Conservation (phyloP, 2,329 filamentous ascomycete species). For the Ophiognomonia clavigignenti-juglandacearum region DNA sequence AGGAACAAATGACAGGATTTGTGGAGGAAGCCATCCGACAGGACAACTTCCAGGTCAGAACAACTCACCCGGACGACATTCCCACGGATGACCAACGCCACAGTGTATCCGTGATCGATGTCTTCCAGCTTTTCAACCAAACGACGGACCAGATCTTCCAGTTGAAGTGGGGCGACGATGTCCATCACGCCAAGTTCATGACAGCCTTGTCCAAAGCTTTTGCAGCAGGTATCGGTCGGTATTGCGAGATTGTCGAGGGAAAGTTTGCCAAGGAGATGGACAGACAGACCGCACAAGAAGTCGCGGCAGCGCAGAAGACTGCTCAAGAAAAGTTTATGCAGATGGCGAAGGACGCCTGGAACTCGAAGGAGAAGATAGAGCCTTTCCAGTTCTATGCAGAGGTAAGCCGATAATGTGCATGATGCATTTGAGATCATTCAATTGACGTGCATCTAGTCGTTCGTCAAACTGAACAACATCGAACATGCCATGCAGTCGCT, state of each 20-base stretch:
- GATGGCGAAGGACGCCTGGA: conserved; percentile 89
- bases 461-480: conserved; percentile 97
- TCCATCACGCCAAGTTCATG: conserved; percentile 96
- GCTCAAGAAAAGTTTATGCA: conserved; percentile 91
- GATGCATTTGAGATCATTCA: conserved; percentile 4
- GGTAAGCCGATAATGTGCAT: conserved; percentile 44
- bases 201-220: conserved; percentile 84
- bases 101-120: conserved; percentile 87
- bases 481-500: conserved; percentile 91
- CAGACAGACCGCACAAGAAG: conserved; percentile 79
- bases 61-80: conserved; percentile 56
- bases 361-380: conserved; percentile 85
- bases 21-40: conserved; percentile 89
- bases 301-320: conserved; percentile 70
- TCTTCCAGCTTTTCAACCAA: conserved; percentile 92
- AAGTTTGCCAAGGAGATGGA: conserved; percentile 92
- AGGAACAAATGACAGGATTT: conserved; percentile 73
- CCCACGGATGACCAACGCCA: conserved; percentile 79
- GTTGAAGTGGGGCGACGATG: conserved; percentile 87
- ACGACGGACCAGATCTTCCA: conserved; percentile 81
- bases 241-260: conserved; percentile 87
- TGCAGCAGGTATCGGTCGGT: conserved; percentile 74
- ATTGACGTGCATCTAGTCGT: conserved; percentile 57
- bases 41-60: conserved; percentile 76
- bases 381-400: conserved; percentile 96